Evolutionary conservation across 805 yeast species (phyloP).

Genomic region (Komagataella populi): DNA sequence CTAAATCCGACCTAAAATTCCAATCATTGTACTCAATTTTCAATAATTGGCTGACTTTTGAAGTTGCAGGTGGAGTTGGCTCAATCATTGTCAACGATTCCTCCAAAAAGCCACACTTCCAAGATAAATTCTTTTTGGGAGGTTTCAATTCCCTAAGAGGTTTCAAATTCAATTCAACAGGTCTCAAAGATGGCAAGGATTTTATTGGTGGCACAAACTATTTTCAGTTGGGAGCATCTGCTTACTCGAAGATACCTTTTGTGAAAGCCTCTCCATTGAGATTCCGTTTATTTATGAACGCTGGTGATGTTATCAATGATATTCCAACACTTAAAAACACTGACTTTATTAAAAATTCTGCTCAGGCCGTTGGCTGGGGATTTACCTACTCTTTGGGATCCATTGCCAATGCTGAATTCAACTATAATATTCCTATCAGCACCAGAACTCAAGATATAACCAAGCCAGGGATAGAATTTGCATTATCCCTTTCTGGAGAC

Average conservation of each 20-base stretch:
- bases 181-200: conserved; percentile 41
- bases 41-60: conserved; percentile 32
- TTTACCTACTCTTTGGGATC: conserved; percentile 46
- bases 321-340: conserved; percentile 5
- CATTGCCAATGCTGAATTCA: conserved; percentile 50
- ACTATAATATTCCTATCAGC: conserved; percentile 46
- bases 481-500: not conserved
- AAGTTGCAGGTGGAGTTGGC: conserved; percentile 40
- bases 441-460: conserved; percentile 33
- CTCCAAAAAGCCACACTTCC: conserved; percentile 33
- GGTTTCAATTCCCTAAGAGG: conserved; percentile 67
- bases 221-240: conserved; percentile 39
- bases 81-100: conserved; percentile 28
- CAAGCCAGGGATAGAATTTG: conserved; percentile 40
- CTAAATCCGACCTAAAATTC: conserved; percentile 19
- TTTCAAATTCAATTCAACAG: conserved; percentile 52
- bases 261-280: conserved; percentile 36
- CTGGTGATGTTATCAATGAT: conserved; percentile 40
- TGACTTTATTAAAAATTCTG: conserved; percentile 22
- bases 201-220: conserved; percentile 58
- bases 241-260: conserved; percentile 50
- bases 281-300: conserved; percentile 49
- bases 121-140: conserved; percentile 77
- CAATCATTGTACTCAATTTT: conserved; percentile 26
- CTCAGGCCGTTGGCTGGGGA: conserved; percentile 46